These are phyloP conservation scores for Curvularia verruculosa DNA, from an alignment of 2,329 filamentous ascomycete species.

Conservation along the genomic window DNA sequence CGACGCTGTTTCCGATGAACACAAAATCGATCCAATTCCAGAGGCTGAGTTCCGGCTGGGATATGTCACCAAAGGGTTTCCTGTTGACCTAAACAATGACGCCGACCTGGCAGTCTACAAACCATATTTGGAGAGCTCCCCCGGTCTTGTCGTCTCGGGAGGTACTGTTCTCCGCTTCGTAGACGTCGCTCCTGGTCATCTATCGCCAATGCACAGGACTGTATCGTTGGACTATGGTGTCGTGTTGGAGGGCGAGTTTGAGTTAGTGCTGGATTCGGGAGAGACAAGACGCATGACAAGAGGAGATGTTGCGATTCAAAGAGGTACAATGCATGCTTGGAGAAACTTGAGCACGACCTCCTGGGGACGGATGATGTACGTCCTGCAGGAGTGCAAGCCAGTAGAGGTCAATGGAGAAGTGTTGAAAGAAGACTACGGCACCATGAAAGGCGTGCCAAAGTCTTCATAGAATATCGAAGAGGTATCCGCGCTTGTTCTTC, in stretches of 20 bases:
- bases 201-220: conserved; percentile 49
- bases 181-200: conserved; percentile 38
- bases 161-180: conserved; percentile 54
- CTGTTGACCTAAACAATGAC: conserved; percentile 53
- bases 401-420: conserved; percentile 32
- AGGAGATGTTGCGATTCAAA: conserved; percentile 47
- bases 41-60: conserved; percentile 52
- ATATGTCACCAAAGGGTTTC: conserved; percentile 57
- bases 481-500: background rate
- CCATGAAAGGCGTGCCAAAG: conserved; percentile 39
- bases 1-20: conserved; percentile 30
- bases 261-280: conserved; percentile 46
- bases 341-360: conserved; percentile 36
- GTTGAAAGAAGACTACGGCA: conserved; percentile 39
- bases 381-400: conserved; percentile 38
- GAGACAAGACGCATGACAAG: conserved; percentile 43
- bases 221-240: conserved; percentile 49
- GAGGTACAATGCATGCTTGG: conserved; percentile 51
- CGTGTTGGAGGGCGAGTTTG: conserved; percentile 48
- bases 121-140: conserved; percentile 51
- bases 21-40: conserved; percentile 28
- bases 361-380: conserved; percentile 43
- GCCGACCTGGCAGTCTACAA: conserved; percentile 56
- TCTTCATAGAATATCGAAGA: conserved; percentile 25
- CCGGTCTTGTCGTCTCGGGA: conserved; percentile 55